Evolutionary conservation across 164 flowering plant genomes (phyloP), one percentile per base, ranked within the genome.

Genomic region (Paratinospora sagittata): DNA sequence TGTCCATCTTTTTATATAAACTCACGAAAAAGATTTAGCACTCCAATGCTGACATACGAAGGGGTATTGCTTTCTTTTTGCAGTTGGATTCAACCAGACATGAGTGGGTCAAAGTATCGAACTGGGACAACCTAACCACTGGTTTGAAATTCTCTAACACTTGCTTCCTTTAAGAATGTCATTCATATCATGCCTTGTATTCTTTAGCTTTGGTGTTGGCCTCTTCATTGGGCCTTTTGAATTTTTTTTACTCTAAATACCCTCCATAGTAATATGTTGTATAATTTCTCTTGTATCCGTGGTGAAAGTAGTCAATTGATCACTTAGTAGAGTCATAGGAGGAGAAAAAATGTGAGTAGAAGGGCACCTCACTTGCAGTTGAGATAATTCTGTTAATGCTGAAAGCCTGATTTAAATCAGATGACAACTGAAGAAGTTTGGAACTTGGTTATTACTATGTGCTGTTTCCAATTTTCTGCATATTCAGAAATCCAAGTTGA

Each of bases 101-200:
- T 63, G 80, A 70, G 65, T 95, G 99, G 97, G 70, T 90, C 66
- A 95, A 82, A 82, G 97, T 90, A 69, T 81, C 78, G 73, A 79
- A 79, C 70, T 95, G 96, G 96, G 87, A 90, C 70, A 80, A 71
- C 76, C 83, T 90, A 60, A 84, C 80, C 12, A 77, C 69, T 49
- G 81, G 99, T 90, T 86, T 64, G 84, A 68, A 68, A 23, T 45
- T 21, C 39, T 62, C 30, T 26, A 19, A 37, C n/a, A 13, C 10
- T 66, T 12, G 19, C n/a, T 57, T 58, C 30, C 13, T 8, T 4
- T 10, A 55, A 19, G 61, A 52, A n/a, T 19, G 23, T 52, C 58
- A 14, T 52, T 14, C 58, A n/a, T 52, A n/a, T n/a, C n/a, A n/a
- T 30, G 34, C 34, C 34, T 30, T 30, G 34, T 1, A 30, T 30